Percentiles rank a stretch among this genome's conserved stretches.
Evolutionary conservation across 306 rosid genomes (phyloP).

Genomic region (Glycine soja): DNA sequence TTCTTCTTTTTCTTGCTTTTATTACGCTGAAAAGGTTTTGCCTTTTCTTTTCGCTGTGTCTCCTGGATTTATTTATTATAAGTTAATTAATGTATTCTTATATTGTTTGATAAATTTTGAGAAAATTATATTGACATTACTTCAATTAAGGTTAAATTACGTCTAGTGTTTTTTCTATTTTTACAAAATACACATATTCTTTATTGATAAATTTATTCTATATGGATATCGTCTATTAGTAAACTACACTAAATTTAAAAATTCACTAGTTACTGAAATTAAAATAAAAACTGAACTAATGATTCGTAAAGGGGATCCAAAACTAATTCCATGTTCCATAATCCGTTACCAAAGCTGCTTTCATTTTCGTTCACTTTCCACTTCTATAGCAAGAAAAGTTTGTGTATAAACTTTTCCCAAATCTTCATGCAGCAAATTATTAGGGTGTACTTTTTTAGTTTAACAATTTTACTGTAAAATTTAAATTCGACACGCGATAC

Average conservation of each 20-base stretch:
- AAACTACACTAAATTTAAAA: too few species aligned
- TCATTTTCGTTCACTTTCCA: not conserved
- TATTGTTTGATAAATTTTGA: too few species aligned
- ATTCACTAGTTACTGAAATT: not conserved
- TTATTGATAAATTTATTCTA: too few species aligned
- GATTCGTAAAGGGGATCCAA: not conserved
- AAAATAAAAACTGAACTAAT: not conserved
- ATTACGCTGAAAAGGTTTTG: not conserved
- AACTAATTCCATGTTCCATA: not conserved
- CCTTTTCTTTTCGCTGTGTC: not conserved
- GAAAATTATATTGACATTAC: too few species aligned
- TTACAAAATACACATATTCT: too few species aligned
- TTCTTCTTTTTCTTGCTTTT: not conserved
- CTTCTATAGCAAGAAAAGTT: too few species aligned
- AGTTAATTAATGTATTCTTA: too few species aligned
- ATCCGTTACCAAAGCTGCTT: not conserved
- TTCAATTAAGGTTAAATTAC: too few species aligned
- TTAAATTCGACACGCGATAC: not conserved
- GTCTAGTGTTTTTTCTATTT: too few species aligned
- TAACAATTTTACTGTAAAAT: not conserved
- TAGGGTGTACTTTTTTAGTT: not conserved
- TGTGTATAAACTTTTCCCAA: not conserved
- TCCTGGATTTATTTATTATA: too few species aligned
- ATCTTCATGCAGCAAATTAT: constrained; percentile 2
- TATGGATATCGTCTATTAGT: too few species aligned